A percentile compares a stretch with the other conserved stretches of the same genome.
phyloP scores from a whole-genome alignment of 2,329 filamentous ascomycete genomes.

The Pseudogymnoascus sp. region DNA sequence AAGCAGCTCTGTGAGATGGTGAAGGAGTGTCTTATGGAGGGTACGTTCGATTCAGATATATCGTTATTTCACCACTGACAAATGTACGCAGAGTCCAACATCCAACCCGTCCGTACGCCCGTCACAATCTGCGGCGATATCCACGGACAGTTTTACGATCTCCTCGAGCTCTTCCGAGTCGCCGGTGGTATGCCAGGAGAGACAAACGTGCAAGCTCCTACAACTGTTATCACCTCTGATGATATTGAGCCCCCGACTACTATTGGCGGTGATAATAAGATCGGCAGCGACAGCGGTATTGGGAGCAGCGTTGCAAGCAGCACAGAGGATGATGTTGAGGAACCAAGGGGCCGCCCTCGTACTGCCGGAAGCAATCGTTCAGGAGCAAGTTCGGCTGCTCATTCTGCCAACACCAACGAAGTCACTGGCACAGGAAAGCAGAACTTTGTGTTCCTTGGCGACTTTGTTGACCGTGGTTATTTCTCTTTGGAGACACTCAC shows the following conservation, averaged over 20 bases:
- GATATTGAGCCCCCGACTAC: constrained; percentile 91
- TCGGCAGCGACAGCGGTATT: constrained; percentile 52
- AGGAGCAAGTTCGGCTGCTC: constrained; percentile 31
- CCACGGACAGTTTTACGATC: constrained; percentile 96
- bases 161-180: constrained; percentile 92
- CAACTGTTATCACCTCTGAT: constrained; percentile 74
- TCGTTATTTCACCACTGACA: constrained; percentile 16
- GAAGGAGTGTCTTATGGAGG: constrained; percentile 98
- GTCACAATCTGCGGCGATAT: constrained; percentile 98
- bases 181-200: constrained; percentile 95
- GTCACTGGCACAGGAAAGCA: constrained; percentile 47
- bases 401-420: constrained; percentile 30
- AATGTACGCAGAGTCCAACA: constrained; percentile 74
- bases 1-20: constrained; percentile 98
- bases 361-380: constrained; percentile 34
- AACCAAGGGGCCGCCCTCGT: constrained; percentile 39
- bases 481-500: constrained; percentile 69
- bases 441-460: constrained; percentile 65
- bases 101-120: constrained; percentile 92
- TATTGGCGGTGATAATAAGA: constrained; percentile 59
- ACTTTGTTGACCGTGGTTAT: constrained; percentile 68
- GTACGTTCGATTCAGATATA: constrained; percentile 39
- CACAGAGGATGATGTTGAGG: constrained; percentile 41
- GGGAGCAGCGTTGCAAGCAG: constrained; percentile 43
- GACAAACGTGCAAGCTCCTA: constrained; percentile 57